Base-by-base conservation (phyloP, 176 grass and related monocot species). In the Chrysopogon serrulatus region DNA sequence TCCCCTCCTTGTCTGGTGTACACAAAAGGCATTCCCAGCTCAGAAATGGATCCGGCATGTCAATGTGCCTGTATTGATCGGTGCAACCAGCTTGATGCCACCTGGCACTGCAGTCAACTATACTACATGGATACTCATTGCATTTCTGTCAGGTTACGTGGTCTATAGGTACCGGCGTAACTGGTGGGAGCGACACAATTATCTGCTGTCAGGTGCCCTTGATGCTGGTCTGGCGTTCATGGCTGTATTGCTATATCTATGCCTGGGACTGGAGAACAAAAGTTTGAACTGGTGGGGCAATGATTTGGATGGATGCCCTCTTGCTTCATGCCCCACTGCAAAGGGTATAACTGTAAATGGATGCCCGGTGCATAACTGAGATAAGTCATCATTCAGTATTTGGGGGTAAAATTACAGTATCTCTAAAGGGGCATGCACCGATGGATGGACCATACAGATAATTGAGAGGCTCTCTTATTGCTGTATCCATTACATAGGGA, bases 171-270 rank as follows among this genome's bases (percentile, higher is more conserved):
- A 91, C 11, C 85, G 72, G 1, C 87, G 95, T 30, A 89, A 93
- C n/a, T 98, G 95, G 95, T 95, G 95, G 95, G 69, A 92, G 71
- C 65, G 92, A 14, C 90, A 95, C 76, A 98, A 98, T 34, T 95
- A 98, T 19, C 86, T 98, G 12, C 89, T 98, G 13, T 95, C 95
- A 15, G 90, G 92, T 31, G 95, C 95, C 15, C 34, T 98, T 51
- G 95, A 98, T 87, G 95, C 95, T n/a, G 95, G 92, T 6, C 45
- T 98, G 65, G 95, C 95, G 13, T 98, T 95, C 84, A 98, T 95
- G 95, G 95, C 95, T 0, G 95, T 98, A 5, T 31, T 98, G 34
- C 70, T 98, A 27, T 98, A 98, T 81, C 79, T 98, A 47, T 95
- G 89, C 79, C 78, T 98, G 8, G 95, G 87, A n/a, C 65, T 98